Evolutionary conservation across 2,329 filamentous ascomycete species (phyloP).

Genomic region (Catunica adiposa): DNA sequence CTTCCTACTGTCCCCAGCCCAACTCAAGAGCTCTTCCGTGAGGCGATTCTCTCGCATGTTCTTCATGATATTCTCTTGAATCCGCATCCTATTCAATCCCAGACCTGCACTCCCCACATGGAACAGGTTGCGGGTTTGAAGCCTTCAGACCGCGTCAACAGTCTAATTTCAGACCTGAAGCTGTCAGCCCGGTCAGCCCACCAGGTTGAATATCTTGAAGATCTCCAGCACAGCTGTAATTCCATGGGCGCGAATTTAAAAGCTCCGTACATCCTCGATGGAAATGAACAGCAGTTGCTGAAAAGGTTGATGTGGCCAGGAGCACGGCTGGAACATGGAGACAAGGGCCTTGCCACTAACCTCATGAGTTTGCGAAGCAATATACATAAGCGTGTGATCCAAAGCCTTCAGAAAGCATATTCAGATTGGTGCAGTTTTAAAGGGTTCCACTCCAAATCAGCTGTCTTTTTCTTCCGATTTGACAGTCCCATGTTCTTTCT

Average conservation of each 20-base stretch:
- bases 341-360: no score
- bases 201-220: constrained; percentile 2
- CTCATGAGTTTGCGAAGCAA: neutral
- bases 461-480: constrained; percentile 2
- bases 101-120: no score
- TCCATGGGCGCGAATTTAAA: no score
- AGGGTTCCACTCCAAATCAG: neutral
- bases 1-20: no score
- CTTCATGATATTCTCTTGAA: no score
- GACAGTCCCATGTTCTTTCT: constrained; percentile 22
- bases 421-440: neutral
- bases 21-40: no score
- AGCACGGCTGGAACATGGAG: no score
- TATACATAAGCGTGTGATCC: neutral
- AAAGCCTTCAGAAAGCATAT: neutral
- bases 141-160: neutral
- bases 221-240: neutral
- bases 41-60: no score
- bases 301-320: neutral
- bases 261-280: neutral
- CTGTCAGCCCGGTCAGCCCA: neutral
- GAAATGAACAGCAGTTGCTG: neutral
- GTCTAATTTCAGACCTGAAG: neutral
- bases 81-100: no score
- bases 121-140: neutral